Evolutionary conservation across 2,329 filamentous ascomycete species (phyloP).

Genomic region (Berkeleyomyces basicola): DNA sequence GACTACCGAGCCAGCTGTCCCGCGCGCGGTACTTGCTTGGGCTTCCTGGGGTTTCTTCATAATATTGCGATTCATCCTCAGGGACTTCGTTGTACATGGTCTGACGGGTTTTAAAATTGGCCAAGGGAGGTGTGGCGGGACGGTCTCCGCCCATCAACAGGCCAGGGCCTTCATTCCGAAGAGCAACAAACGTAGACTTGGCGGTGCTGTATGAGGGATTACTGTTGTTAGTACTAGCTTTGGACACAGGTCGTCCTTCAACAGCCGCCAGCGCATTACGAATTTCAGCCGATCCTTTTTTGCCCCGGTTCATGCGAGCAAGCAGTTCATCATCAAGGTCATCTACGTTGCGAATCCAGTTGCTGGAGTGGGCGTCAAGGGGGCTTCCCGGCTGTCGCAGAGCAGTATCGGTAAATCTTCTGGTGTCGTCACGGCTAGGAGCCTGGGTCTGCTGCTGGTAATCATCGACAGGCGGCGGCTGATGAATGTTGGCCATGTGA

Average conservation of each 20-base stretch:
- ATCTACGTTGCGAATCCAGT: slow-evolving; percentile 30
- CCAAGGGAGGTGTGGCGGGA: background rate
- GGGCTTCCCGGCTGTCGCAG: background rate
- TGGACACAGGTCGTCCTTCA: slow-evolving; percentile 21
- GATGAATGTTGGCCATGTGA: slow-evolving; percentile 6
- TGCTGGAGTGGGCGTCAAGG: slow-evolving; percentile 17
- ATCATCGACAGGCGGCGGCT: slow-evolving; percentile 8
- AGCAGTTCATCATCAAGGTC: slow-evolving; percentile 39
- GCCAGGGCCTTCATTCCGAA: slow-evolving; percentile 36
- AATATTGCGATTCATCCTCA: slow-evolving; percentile 22
- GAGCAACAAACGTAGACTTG: slow-evolving; percentile 32
- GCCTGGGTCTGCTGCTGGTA: background rate
- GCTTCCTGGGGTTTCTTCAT: slow-evolving; percentile 29
- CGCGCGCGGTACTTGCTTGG: slow-evolving; percentile 40
- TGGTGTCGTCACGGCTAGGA: background rate
- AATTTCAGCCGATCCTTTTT: slow-evolving; percentile 11
- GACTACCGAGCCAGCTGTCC: slow-evolving; percentile 50
- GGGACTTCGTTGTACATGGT: slow-evolving; percentile 13
- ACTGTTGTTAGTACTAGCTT: slow-evolving; percentile 21
- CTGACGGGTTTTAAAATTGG: slow-evolving; percentile 14
- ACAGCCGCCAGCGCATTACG: slow-evolving; percentile 15
- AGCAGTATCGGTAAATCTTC: background rate
- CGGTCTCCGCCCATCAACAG: slow-evolving; percentile 24
- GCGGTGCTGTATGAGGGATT: slow-evolving; percentile 35
- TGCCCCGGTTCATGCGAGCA: slow-evolving; percentile 24